Evolutionary conservation across 495 filamentous ascomycete species (phyloP).

Genomic region (Stereocaulon alpinum): DNA sequence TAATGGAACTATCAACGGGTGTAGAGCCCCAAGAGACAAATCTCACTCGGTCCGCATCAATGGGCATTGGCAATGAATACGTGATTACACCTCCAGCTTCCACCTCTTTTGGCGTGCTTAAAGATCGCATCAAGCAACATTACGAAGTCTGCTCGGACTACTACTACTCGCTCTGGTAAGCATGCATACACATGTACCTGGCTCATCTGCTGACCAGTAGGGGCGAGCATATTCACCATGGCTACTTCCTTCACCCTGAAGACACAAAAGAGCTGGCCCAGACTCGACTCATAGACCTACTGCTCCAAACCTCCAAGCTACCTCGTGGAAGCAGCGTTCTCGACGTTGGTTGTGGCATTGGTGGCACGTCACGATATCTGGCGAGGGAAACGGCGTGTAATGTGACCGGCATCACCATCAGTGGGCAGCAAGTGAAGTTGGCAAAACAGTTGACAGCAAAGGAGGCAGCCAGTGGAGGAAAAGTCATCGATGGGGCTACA

Average conservation of each 20-base stretch:
- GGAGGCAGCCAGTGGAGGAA: constrained; percentile 22
- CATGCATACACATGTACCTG: not conserved
- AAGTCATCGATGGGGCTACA: constrained; percentile 11
- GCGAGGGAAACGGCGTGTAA: constrained; percentile 35
- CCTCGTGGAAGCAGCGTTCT: constrained; percentile 31
- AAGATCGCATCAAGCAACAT: constrained; percentile 47
- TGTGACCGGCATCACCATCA: constrained; percentile 50
- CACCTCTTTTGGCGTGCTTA: constrained; percentile 38
- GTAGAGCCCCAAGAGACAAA: no score
- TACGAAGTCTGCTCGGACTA: constrained; percentile 44
- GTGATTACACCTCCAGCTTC: constrained; percentile 1
- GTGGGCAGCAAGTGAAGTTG: constrained; percentile 42
- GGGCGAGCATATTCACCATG: constrained; percentile 54
- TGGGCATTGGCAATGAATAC: not conserved
- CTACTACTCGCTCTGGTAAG: constrained; percentile 20
- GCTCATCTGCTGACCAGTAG: constrained; percentile 23
- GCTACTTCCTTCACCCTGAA: constrained; percentile 39
- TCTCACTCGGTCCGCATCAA: no score
- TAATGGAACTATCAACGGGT: no score
- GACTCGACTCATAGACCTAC: constrained; percentile 40
- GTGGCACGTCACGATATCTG: constrained; percentile 44
- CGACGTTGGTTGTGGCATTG: constrained; percentile 48
- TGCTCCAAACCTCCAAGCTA: constrained; percentile 37
- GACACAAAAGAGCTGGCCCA: constrained; percentile 46
- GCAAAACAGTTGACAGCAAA: constrained; percentile 30